Percentiles rank a stretch among this genome's conserved stretches.
Conservation (phyloP, 306 rosid species). For the Gillenia trifoliata region DNA sequence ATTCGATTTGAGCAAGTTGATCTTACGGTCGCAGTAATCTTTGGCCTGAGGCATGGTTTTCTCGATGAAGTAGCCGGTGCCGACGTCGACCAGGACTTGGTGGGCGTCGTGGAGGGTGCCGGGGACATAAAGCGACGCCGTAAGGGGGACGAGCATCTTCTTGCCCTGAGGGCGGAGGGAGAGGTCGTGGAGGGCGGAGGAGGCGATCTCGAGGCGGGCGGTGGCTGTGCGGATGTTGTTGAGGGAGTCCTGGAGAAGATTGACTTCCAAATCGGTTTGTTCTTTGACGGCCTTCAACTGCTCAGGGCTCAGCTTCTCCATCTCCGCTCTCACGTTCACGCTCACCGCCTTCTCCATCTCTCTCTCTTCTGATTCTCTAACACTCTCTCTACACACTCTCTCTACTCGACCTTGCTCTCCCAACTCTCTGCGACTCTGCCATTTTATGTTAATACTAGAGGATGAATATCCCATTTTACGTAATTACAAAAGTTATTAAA, state of each 20-base stretch:
- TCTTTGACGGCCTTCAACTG: conserved; percentile 79
- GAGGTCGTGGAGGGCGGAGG: conserved; percentile 78
- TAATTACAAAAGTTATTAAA: too few relatives aligned
- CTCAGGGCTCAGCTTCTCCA: conserved; percentile 85
- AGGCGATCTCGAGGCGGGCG: conserved; percentile 74
- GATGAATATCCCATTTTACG: too few relatives aligned
- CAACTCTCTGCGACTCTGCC: too few relatives aligned
- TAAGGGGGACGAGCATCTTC: conserved; percentile 83
- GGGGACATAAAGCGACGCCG: conserved; percentile 91
- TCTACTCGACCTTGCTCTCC: too few relatives aligned
- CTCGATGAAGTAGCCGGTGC: conserved; percentile 94
- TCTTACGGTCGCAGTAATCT: conserved; percentile 85
- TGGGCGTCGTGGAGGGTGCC: conserved; percentile 70
- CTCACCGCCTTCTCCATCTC: conserved; percentile 11
- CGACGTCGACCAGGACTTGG: conserved; percentile 77
- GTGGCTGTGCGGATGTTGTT: conserved; percentile 86
- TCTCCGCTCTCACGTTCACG: conserved; percentile 12
- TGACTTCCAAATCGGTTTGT: conserved; percentile 75
- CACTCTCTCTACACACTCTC: too few relatives aligned
- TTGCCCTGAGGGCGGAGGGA: conserved; percentile 68
- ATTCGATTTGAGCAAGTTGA: conserved; percentile 82
- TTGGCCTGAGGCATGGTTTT: conserved; percentile 81
- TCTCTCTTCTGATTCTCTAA: too few relatives aligned
- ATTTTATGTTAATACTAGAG: too few relatives aligned
- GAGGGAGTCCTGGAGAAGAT: conserved; percentile 84